Evolutionary conservation across 805 yeast species (phyloP).

Genomic region (Barnettozyma sucrosica): DNA sequence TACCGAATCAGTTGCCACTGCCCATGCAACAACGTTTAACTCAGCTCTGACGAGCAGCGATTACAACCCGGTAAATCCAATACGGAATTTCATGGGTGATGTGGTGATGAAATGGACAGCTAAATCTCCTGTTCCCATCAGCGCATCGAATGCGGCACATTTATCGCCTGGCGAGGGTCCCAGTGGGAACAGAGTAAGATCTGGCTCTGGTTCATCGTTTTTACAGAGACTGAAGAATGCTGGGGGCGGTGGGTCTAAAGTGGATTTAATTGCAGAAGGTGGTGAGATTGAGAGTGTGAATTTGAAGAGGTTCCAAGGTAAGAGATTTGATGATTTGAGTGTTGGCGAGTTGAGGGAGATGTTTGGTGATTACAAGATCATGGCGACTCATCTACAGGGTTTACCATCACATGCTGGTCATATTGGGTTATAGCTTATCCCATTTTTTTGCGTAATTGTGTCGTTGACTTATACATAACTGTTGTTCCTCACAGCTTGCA

Average conservation of each 20-base stretch:
- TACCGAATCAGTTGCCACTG: neutral
- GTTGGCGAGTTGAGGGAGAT: conserved; percentile 15
- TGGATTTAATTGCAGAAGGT: neutral
- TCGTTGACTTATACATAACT: no score
- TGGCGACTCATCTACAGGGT: neutral
- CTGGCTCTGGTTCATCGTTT: conserved; percentile 6
- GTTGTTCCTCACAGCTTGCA: no score
- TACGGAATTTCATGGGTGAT: conserved; percentile 19
- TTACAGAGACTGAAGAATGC: conserved; percentile 4
- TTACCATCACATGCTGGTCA: neutral
- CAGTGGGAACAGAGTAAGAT: conserved; percentile 4
- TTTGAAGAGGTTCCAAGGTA: conserved; percentile 12
- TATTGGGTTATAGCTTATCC: neutral
- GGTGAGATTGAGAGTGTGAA: conserved; percentile 5
- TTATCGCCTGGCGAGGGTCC: neutral
- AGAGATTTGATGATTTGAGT: conserved; percentile 15
- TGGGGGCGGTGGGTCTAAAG: neutral
- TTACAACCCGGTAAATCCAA: conserved; percentile 8
- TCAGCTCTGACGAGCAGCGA: neutral
- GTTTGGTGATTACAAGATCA: conserved; percentile 16
- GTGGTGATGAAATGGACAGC: conserved; percentile 21
- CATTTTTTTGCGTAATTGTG: neutral
- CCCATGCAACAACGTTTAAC: neutral
- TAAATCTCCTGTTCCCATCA: neutral
- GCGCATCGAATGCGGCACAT: neutral